Evolutionary conservation across 352 stramenopile genomes (phyloP).

Genomic region (Phytophthora citricola): DNA sequence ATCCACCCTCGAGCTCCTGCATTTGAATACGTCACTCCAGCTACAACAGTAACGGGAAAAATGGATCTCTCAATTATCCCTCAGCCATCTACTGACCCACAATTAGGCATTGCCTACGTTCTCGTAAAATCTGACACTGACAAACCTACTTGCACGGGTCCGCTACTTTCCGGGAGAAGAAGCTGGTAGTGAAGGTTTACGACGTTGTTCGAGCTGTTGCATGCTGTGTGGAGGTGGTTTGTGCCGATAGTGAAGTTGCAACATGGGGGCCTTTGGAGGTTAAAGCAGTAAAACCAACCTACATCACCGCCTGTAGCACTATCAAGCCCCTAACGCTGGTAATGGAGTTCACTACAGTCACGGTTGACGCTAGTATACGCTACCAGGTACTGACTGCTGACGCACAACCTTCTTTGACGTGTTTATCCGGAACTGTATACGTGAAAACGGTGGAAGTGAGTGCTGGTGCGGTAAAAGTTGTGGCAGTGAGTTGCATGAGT

Average conservation of each 20-base stretch:
- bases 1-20: conserved; percentile 50
- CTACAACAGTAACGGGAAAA: conserved; percentile 52
- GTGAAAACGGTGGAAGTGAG: conserved; percentile 35
- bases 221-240: conserved; percentile 52
- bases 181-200: conserved; percentile 39
- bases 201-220: conserved; percentile 55
- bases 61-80: conserved; percentile 55
- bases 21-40: conserved; percentile 39
- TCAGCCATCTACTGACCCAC: neutral
- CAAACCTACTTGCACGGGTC: conserved; percentile 1
- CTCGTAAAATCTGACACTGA: conserved; percentile 22
- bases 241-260: conserved; percentile 31
- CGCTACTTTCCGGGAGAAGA: conserved; percentile 24
- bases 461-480: conserved; percentile 32
- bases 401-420: conserved; percentile 25
- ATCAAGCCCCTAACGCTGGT: conserved; percentile 45
- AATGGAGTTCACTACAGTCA: conserved; percentile 38
- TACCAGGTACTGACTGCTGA: conserved; percentile 33
- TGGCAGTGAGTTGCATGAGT: conserved; percentile 64
- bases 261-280: conserved; percentile 44
- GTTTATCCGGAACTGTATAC: conserved; percentile 43
- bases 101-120: conserved; percentile 38
- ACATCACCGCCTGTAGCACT: conserved; percentile 39
- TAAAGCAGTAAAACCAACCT: conserved; percentile 32
- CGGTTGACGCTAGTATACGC: conserved; percentile 29